Percentiles rank a stretch among this genome's conserved stretches.
These are phyloP conservation scores for Periglandula ipomoeae DNA, from an alignment of 2,329 filamentous ascomycete genomes.

Conservation along the genomic window DNA sequence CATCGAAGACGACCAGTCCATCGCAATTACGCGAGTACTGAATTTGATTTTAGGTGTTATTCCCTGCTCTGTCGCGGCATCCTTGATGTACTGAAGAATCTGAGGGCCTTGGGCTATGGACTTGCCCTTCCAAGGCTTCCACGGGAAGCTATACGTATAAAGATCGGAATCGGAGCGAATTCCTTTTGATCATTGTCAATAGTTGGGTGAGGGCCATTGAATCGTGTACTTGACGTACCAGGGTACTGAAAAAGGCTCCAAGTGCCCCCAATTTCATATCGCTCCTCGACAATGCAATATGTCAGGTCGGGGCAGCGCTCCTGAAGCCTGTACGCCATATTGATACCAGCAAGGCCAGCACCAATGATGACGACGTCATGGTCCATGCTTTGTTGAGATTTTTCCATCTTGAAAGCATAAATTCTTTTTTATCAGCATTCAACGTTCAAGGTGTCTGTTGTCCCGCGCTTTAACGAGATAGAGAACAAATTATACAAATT, in stretches of 20 bases:
- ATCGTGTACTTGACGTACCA: conserved; percentile 16
- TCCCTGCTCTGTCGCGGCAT: conserved; percentile 35
- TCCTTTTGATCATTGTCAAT: conserved; percentile 23
- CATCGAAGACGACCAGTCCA: conserved; percentile 44
- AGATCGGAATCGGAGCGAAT: conserved; percentile 55
- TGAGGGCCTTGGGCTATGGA: conserved; percentile 39
- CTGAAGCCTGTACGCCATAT: conserved; percentile 57
- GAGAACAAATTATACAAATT: too few relatives aligned
- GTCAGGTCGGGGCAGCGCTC: conserved; percentile 40
- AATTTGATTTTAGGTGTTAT: conserved; percentile 35
- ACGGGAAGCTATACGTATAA: conserved; percentile 52
- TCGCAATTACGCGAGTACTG: conserved; percentile 33
- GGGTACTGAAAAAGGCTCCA: conserved; percentile 70
- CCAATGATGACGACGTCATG: conserved; percentile 55
- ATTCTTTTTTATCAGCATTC: too few relatives aligned
- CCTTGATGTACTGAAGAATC: conserved; percentile 42
- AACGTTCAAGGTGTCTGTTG: too few relatives aligned
- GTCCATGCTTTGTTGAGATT: conserved; percentile 5
- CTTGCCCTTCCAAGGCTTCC: conserved; percentile 55
- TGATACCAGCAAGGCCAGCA: conserved; percentile 63
- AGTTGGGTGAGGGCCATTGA: background rate
- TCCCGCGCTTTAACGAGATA: too few relatives aligned
- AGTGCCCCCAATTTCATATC: conserved; percentile 57
- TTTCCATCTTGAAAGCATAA: too few relatives aligned
- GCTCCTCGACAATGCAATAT: conserved; percentile 57